phyloP scores from a whole-genome alignment of 352 stramenopile species.

The Phytophthora pseudosyringae region DNA sequence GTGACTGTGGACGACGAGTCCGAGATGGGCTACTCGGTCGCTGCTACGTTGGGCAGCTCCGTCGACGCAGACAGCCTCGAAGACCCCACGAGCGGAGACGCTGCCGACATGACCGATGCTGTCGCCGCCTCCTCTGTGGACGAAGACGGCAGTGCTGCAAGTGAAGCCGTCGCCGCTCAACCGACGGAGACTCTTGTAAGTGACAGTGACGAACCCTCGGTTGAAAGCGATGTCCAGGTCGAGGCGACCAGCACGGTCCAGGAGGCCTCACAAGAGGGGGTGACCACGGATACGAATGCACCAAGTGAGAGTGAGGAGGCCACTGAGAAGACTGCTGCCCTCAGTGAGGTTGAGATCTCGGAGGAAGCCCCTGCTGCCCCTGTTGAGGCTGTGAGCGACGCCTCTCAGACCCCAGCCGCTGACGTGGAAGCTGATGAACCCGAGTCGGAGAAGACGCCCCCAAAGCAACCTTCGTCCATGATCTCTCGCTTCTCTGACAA shows the following conservation, averaged over 20 bases:
- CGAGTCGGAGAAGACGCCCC: constrained; percentile 26
- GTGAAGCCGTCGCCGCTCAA: too few species aligned
- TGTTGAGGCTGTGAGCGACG: too few species aligned
- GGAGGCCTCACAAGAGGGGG: not conserved
- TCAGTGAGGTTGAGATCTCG: too few species aligned
- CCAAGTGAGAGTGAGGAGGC: not conserved
- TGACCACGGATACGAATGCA: not conserved
- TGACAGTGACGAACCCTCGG: too few species aligned
- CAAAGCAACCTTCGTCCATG: constrained; percentile 31
- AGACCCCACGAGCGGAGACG: constrained; percentile 3
- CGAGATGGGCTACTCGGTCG: constrained; percentile 23
- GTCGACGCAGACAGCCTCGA: constrained; percentile 26
- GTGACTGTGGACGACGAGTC: constrained; percentile 6
- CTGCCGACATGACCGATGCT: too few species aligned
- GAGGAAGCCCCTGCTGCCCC: too few species aligned
- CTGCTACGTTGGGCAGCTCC: constrained; percentile 18
- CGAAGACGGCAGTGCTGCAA: not conserved
- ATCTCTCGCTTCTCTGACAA: constrained; percentile 38
- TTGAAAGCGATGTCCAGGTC: too few species aligned
- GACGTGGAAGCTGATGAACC: constrained; percentile 20
- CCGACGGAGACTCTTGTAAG: too few species aligned
- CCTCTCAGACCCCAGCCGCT: too few species aligned
- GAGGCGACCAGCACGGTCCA: too few species aligned
- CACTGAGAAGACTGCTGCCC: too few species aligned
- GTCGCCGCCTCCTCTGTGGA: not conserved